A percentile compares a stretch with the other conserved stretches of the same genome.
These are phyloP conservation scores for Phlebiopsis gigantea DNA, from an alignment of 768 basidiomycete species.

Conservation along the genomic window DNA sequence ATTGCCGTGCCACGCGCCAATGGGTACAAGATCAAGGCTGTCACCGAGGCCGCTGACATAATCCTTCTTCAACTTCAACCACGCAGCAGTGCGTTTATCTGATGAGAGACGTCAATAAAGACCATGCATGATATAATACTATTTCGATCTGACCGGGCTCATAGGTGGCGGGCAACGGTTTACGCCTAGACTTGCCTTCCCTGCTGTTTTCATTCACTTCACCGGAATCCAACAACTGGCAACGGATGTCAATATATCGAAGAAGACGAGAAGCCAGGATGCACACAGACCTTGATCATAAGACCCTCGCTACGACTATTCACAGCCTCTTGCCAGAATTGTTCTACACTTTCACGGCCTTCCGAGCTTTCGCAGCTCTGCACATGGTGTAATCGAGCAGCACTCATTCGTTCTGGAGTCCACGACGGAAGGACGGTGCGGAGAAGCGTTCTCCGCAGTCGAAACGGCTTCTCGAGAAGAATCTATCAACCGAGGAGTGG, in stretches of 20 bases:
- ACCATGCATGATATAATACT: not conserved
- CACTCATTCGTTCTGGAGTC: constrained; percentile 34
- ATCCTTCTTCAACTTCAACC: constrained; percentile 93
- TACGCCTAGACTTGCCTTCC: constrained; percentile 42
- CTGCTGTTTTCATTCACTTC: constrained; percentile 31
- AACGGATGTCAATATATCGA: constrained; percentile 1
- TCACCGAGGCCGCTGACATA: constrained; percentile 81
- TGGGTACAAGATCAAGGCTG: constrained; percentile 63
- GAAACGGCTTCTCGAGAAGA: constrained; percentile 64
- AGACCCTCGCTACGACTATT: constrained; percentile 84
- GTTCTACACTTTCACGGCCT: constrained; percentile 58
- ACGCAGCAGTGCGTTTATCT: constrained; percentile 81
- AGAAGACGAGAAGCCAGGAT: not conserved
- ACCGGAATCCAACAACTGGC: constrained; percentile 62
- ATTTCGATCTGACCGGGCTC: constrained; percentile 50
- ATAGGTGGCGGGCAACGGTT: constrained; percentile 79
- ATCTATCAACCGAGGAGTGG: constrained; percentile 36
- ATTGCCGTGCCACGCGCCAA: constrained; percentile 86
- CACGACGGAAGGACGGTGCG: constrained; percentile 56
- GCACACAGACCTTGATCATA: constrained; percentile 73
- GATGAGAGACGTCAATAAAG: constrained; percentile 11
- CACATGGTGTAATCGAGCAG: constrained; percentile 70
- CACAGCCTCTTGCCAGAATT: constrained; percentile 72
- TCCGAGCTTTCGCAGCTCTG: constrained; percentile 61
- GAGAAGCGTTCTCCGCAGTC: constrained; percentile 62